A percentile compares a stretch with the other conserved stretches of the same genome.
Evolutionary conservation across 1,284 basidiomycete species (phyloP).

Genomic region (Stereum hirsutum): DNA sequence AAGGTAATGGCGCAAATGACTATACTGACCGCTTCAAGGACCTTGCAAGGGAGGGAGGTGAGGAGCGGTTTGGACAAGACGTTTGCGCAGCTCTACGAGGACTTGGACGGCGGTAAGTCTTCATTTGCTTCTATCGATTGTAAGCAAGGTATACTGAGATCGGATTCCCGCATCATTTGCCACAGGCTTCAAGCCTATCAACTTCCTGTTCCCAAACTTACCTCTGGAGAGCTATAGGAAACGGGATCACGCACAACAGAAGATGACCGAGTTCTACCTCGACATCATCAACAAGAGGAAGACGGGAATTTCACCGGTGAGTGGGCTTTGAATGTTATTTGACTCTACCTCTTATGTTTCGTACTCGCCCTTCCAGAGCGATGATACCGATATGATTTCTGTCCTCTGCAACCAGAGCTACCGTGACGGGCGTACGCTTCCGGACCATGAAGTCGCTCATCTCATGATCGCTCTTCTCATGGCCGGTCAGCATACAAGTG

Average conservation of each 20-base stretch:
- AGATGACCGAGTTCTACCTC: slow-evolving; percentile 93
- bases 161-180: too few species aligned
- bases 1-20: slow-evolving; percentile 86
- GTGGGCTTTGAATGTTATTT: slow-evolving; percentile 15
- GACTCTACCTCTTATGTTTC: slow-evolving; percentile 1
- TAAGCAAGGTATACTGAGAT: too few species aligned
- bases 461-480: slow-evolving; percentile 94
- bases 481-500: slow-evolving; percentile 98
- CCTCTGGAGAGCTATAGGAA: slow-evolving; percentile 85
- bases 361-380: slow-evolving; percentile 24
- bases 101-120: slow-evolving; percentile 89
- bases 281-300: slow-evolving; percentile 80
- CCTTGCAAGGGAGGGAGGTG: slow-evolving; percentile 87
- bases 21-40: slow-evolving; percentile 86
- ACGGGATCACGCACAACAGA: slow-evolving; percentile 85
- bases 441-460: slow-evolving; percentile 91
- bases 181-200: slow-evolving; percentile 86
- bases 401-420: slow-evolving; percentile 84
- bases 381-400: slow-evolving; percentile 90
- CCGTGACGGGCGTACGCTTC: slow-evolving; percentile 73
- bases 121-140: too few species aligned
- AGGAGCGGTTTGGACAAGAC: slow-evolving; percentile 67
- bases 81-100: slow-evolving; percentile 54
- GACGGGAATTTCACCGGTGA: slow-evolving; percentile 31
- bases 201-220: slow-evolving; percentile 93